Evolutionary conservation across 2,329 filamentous ascomycete species (phyloP).

Genomic region (Davidsoniella virescens): DNA sequence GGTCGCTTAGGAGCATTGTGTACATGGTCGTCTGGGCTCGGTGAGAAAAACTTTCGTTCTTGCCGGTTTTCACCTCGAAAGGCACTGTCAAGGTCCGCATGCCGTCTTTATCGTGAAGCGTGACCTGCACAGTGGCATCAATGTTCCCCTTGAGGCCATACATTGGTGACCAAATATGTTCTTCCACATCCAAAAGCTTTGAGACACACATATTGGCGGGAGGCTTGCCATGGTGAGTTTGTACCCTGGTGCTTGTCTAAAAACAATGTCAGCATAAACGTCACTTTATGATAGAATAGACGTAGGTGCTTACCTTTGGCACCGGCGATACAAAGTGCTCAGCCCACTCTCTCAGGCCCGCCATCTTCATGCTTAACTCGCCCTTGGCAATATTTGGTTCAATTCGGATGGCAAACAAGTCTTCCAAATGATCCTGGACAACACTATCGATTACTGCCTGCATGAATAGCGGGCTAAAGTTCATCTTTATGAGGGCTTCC

Average conservation of each 20-base stretch:
- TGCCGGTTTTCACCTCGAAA: conserved; percentile 91
- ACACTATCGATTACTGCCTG: conserved; percentile 48
- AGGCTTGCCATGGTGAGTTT: conserved; percentile 55
- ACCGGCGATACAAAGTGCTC: conserved; percentile 56
- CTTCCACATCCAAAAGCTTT: conserved; percentile 90
- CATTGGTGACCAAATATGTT: conserved; percentile 96
- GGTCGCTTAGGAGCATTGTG: conserved; percentile 78
- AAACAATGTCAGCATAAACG: neutral
- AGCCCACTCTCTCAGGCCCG: conserved; percentile 70
- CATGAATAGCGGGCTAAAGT: conserved; percentile 60
- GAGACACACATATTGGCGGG: conserved; percentile 71
- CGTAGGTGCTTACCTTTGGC: conserved; percentile 39
- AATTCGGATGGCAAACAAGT: conserved; percentile 75
- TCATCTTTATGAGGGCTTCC: conserved; percentile 66
- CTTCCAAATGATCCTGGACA: conserved; percentile 67
- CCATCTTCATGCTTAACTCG: conserved; percentile 69
- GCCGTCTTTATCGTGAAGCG: conserved; percentile 54
- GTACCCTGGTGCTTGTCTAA: conserved; percentile 53
- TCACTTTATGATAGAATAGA: too few relatives aligned
- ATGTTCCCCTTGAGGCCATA: conserved; percentile 97
- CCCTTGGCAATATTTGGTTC: conserved; percentile 56
- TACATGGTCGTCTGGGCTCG: conserved; percentile 90
- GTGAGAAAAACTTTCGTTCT: conserved; percentile 65
- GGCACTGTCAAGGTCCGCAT: conserved; percentile 64
- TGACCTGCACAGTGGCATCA: conserved; percentile 85